Evolutionary conservation across 371 early-diverging fungal genomes (phyloP), one percentile per base, ranked within the genome.

Genomic region (Mortierella sp.): DNA sequence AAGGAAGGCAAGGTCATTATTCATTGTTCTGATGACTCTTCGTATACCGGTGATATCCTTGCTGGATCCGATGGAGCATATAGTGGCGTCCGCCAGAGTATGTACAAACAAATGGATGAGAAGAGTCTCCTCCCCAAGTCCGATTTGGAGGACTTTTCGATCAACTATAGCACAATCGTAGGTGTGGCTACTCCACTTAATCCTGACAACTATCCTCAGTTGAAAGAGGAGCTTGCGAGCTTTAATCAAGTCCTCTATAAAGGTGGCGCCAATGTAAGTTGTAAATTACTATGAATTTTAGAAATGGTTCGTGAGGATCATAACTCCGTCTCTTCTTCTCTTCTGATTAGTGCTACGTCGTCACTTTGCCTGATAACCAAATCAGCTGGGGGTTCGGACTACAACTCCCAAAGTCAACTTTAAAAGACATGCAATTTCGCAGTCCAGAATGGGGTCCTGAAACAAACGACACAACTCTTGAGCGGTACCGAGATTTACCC

Each of bases 11-110:
- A 57, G 8, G 73, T 62, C 23, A 35, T 10, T 12, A 54, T 72
- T n/a, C 45, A 40, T 13, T 61, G 53, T n/a, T 17, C 34, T 3
- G 73, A 72, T n/a, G 47, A 45, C 29, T 58, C 56, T 22, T 35
- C 57, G 2, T 54, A 54, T 4, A 45, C 61, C 12, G 72, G 73
- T 2, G 63, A 66, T 12, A 72, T 72, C 49, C 51, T 66, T 32
- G 65, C 64, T 13, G 72, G 72, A 23, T 64, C 72, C 26, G 67
- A 72, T 40, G 72, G 72, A 9, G 61, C 61, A 15, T 62, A 72
- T 23, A 61, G 62, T 23, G 57, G 42, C 12, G 65, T 71, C 9
- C 64, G 71, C 6, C 57, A 64, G 42, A 42, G 22, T 13, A 26
- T 71, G 31, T 71, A 37, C 60, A 71, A 71, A 42, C 15, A 40